Conservation (phyloP, 495 filamentous ascomycete genomes). For the Clavariopsis aquatica region DNA sequence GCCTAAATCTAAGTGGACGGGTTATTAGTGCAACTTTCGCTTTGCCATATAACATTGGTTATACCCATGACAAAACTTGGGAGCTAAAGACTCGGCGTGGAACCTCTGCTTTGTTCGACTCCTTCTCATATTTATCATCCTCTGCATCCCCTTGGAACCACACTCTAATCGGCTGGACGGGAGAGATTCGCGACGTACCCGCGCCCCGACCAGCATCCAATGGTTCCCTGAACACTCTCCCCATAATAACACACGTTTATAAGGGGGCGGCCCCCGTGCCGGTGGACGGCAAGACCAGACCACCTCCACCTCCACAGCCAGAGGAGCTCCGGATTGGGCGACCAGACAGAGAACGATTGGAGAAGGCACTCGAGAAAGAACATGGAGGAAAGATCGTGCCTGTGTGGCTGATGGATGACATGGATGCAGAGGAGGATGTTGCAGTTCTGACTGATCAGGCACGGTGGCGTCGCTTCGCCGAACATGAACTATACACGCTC, state of each 20-base stretch:
- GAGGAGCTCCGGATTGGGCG: conserved; percentile 66
- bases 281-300: conserved; percentile 58
- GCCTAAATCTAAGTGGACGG: conserved; percentile 71
- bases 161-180: conserved; percentile 88
- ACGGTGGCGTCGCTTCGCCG: conserved; percentile 83
- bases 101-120: conserved; percentile 85
- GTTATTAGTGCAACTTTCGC: conserved; percentile 87
- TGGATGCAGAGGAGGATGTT: conserved; percentile 61
- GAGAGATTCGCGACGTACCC: conserved; percentile 62
- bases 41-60: conserved; percentile 73
- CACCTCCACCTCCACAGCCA: conserved; percentile 55
- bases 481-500: conserved; percentile 83
- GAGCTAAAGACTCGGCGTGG: conserved; percentile 74
- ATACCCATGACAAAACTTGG: conserved; percentile 71
- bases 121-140: conserved; percentile 79
- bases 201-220: conserved; percentile 41
- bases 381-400: conserved; percentile 71
- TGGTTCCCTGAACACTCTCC: conserved; percentile 38
- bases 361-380: conserved; percentile 66
- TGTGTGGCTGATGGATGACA: conserved; percentile 79
- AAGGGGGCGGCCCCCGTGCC: conserved; percentile 73
- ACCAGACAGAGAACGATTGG: conserved; percentile 67
- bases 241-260: conserved; percentile 43
- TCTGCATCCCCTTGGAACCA: conserved; percentile 77
- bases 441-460: conserved; percentile 73